Base-by-base conservation (phyloP, 139 green algal species). In the Volvox africanus region DNA sequence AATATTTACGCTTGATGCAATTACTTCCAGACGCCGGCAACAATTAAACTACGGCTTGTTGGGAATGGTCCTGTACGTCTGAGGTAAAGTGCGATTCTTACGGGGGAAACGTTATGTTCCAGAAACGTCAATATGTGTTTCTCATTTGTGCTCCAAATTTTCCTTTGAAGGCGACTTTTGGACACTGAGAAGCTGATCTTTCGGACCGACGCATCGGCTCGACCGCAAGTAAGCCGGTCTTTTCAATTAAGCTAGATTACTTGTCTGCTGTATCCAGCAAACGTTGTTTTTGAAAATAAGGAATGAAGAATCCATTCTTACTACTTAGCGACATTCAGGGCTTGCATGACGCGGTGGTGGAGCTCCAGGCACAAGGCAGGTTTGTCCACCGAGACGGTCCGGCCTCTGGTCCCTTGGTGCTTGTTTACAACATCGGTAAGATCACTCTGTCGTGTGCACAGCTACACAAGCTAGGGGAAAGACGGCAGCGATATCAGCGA, bases 151-250 rank as follows among this genome's bases (percentile, higher is more conserved):
- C 77, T 28, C 9, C 9, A 55, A 55, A 55, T 14, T 9, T 55
- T 14, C 44, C 44, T 22, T 22, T 86, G 33, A 81, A 94, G 93
- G 90, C 80, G 85, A 14, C 84, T 95, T 13, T 85, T 95, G 13
- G 92, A 95, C 62, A 93, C 83, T 67, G 93, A 95, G 61, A 95
- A 95, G 84, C 44, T 95, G 20, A 79, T 91, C 11, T 94, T 95
- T 36, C 24, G 22, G 12, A 93, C 92, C 16, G 93, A 92, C 55
- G 50, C 50, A 11, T 20, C 83, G 6, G 92, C 87, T 0, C 69
- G 73, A 19, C 65, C 92, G 0, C 83, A 94, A 90, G 93, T 95
- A 81, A 16, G 67, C 37, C 28, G 11, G 22, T 9, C 44, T 55
- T 55, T 55, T 55, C 44, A 55, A 55, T 55, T 14, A 55, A 55